Evolutionary conservation across 768 basidiomycete species (phyloP), one percentile per base, ranked within the genome.

Genomic region (Hygrophorus russula): DNA sequence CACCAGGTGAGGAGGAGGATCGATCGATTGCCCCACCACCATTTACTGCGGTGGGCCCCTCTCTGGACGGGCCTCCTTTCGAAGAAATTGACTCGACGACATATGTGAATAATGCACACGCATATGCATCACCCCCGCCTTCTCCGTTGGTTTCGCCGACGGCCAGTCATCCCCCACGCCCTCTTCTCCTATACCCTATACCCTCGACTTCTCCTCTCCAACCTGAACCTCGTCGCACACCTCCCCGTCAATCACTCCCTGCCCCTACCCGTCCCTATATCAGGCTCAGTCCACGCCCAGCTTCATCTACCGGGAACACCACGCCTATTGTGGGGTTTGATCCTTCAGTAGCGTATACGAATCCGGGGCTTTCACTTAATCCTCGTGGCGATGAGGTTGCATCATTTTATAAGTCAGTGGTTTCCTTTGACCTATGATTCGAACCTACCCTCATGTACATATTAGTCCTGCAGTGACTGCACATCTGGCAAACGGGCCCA

Each of bases 371-470:
- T 47, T 46, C 20, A 38, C 48, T 48, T n/a, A 44, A 42, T 37
- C 13, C 29, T 17, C 41, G 34, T 20, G 46, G 29, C 32, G 47
- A 42, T 19, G 44, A 49, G 11, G 38, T 45, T 24, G 24, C 44
- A 18, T 40, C 42, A 2, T 68, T 82, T 24, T 84, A 83, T 63
- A 78, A 73, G 82, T 76, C 51, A 39, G 69, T 33, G 2, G 28
- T 17, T 34, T 17, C 33, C 34, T 49, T 31, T 5, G 14, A 28
- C 39, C 2, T 15, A 28, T 35, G 44, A 30, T 43, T 45, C 28
- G 38, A 35, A 12, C 28, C 31, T 17, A 10, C 34, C n/a, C 32
- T 45, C 8, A 40, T 32, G 15, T 10, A 12, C 17, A 39, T 17
- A 42, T 27, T 50, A 78, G 78, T 51, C 67, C 73, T 41, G 67